Evolutionary conservation across 345 rosid species (phyloP).

Genomic region (Psidium friedrichsthalianum): DNA sequence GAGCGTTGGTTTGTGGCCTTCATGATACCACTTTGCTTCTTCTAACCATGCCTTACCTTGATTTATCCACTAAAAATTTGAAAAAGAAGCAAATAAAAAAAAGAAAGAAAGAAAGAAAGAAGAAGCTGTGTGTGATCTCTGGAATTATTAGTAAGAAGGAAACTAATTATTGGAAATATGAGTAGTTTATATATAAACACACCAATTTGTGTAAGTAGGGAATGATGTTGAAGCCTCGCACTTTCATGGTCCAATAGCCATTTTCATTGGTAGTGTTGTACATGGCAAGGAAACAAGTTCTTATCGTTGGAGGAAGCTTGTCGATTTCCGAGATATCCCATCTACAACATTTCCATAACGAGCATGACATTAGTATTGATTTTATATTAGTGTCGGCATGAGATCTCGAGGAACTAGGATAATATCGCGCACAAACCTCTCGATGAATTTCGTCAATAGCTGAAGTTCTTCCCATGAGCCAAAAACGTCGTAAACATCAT

Average conservation of each 20-base stretch:
- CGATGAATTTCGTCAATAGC: neutral
- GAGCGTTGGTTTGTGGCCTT: constrained; percentile 3
- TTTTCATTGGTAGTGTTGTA: constrained; percentile 11
- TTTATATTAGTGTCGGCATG: neutral
- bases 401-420: neutral
- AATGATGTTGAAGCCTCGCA: constrained; percentile 4
- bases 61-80: constrained; percentile 2
- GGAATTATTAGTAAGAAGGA: neutral
- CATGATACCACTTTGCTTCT: constrained; percentile 10
- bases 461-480: constrained; percentile 14
- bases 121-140: neutral
- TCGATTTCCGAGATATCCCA: constrained; percentile 7
- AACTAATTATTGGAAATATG: too few relatives aligned
- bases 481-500: constrained; percentile 7
- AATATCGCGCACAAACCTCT: neutral
- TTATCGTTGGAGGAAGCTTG: constrained; percentile 6
- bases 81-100: neutral
- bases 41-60: neutral
- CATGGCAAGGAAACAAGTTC: constrained; percentile 4
- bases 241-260: neutral
- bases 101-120: too few relatives aligned
- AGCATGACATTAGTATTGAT: neutral
- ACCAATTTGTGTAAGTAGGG: constrained; percentile 6
- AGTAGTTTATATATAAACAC: too few relatives aligned
- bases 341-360: neutral